Percentiles rank a stretch among this genome's conserved stretches.
phyloP scores from a whole-genome alignment of 805 yeast genomes.

The Ogataea nonfermentans region DNA sequence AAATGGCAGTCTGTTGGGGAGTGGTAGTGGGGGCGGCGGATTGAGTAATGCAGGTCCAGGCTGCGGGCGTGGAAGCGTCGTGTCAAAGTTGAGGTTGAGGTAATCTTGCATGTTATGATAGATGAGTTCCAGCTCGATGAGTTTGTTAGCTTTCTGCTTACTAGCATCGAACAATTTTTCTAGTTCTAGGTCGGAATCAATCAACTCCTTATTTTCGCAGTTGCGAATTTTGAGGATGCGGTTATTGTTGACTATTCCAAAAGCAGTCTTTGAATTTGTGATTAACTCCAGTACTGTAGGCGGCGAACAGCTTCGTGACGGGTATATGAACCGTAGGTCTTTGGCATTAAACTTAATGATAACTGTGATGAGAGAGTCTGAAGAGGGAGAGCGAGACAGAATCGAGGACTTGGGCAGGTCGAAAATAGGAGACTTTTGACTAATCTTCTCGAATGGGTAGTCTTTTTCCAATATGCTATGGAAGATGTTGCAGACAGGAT shows the following conservation, averaged over 20 bases:
- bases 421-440: constrained; percentile 4
- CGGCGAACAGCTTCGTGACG: constrained; percentile 64
- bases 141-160: constrained; percentile 25
- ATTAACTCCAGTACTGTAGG: constrained; percentile 79
- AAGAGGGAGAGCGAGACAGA: constrained; percentile 7
- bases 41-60: constrained; percentile 9
- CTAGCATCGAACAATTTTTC: constrained; percentile 40
- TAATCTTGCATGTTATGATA: constrained; percentile 30
- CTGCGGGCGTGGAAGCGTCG: constrained; percentile 13
- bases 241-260: constrained; percentile 46
- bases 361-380: constrained; percentile 36
- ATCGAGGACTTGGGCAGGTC: constrained; percentile 9
- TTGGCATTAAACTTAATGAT: constrained; percentile 51
- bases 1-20: constrained; percentile 21
- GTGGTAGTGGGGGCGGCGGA: constrained; percentile 13
- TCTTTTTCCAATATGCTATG: constrained; percentile 59
- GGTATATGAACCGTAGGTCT: constrained; percentile 62
- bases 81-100: constrained; percentile 29
- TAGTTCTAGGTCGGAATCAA: constrained; percentile 47
- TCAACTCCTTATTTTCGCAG: constrained; percentile 28
- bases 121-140: constrained; percentile 42
- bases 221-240: constrained; percentile 38
- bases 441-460: constrained; percentile 58
- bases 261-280: constrained; percentile 73
- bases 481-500: constrained; percentile 65